Conservation (phyloP, 352 stramenopile species). For the Aphanomyces invadans region DNA sequence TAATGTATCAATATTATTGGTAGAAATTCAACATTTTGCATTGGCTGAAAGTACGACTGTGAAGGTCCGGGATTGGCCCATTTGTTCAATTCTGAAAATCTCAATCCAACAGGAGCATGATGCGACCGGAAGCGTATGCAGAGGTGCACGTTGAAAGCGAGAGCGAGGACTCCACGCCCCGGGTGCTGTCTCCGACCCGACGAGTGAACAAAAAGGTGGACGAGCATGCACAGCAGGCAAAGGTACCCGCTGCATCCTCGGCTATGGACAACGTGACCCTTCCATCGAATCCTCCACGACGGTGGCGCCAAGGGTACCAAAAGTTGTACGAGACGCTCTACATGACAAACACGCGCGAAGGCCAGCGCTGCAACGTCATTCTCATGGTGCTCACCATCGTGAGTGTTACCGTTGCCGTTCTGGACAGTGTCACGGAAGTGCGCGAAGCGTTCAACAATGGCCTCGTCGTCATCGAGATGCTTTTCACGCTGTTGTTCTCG, state of each 20-base stretch:
- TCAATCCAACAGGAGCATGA: background rate
- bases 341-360: conserved; percentile 19
- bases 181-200: conserved; percentile 8
- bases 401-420: conserved; percentile 21
- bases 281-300: background rate
- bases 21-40: background rate
- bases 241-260: background rate
- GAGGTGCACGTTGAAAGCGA: conserved; percentile 18
- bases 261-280: background rate
- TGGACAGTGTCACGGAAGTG: conserved; percentile 17
- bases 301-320: conserved; percentile 17
- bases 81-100: background rate
- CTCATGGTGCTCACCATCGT: conserved; percentile 23
- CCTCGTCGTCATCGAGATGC: conserved; percentile 56
- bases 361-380: conserved; percentile 14
- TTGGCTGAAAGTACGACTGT: background rate
- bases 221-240: background rate
- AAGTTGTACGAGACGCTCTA: conserved; percentile 23
- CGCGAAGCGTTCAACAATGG: conserved; percentile 52
- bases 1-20: background rate
- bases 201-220: conserved; percentile 3
- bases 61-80: background rate
- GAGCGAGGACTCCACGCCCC: background rate
- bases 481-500: conserved; percentile 73
- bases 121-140: conserved; percentile 19